Base-by-base conservation (phyloP, 257 asterid genomes). In the Solanum megistacrolobum region DNA sequence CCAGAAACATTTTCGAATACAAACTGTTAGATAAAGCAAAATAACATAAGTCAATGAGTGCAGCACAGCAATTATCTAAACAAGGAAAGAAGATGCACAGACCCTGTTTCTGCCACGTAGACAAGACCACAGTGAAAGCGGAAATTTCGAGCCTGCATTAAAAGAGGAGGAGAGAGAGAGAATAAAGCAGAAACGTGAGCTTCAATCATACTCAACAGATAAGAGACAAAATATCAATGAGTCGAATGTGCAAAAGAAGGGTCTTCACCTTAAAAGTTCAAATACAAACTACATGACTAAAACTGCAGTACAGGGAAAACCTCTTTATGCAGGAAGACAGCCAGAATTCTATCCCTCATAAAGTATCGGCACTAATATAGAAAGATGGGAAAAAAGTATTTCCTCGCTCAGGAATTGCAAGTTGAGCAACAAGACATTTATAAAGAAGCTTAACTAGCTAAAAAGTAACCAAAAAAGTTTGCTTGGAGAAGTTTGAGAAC, bases 91-190 rank as follows among this genome's bases (percentile, higher is more conserved):
- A 62, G 29, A 73, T 46, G 35, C 48, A 86, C 88, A 52, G 20
- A 97, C 99, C 99, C 99, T 91, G 93, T 96, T 90, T 97, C 99
- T 27, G 99, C 98, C 87, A 97, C 98, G 87, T 97, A 97, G 60
- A 97, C 99, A 90, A 96, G 98, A 90, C 98, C 99, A 89, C 99
- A 97, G 34, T 92, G 94, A 88, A 97, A 97, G 38, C 99, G 97
- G 88, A 97, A 97, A 91, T 97, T 97, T 92, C 99, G 94, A 79
- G 99, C 99, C 99, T 97, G 98, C 93, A 89, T 82, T 73, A 90
- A 83, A 9, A 74, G 32, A 13, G 58, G 25, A 48, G 27, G 32
- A 65, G n/a, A 62, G 27, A 12, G 58, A 85, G 32, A 84, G n/a
- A 55, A 84, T 60, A 39, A 60, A 82, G 58, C 68, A 89, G 60